Evolutionary conservation across 306 rosid species (phyloP).

Genomic region (Morella rubra): DNA sequence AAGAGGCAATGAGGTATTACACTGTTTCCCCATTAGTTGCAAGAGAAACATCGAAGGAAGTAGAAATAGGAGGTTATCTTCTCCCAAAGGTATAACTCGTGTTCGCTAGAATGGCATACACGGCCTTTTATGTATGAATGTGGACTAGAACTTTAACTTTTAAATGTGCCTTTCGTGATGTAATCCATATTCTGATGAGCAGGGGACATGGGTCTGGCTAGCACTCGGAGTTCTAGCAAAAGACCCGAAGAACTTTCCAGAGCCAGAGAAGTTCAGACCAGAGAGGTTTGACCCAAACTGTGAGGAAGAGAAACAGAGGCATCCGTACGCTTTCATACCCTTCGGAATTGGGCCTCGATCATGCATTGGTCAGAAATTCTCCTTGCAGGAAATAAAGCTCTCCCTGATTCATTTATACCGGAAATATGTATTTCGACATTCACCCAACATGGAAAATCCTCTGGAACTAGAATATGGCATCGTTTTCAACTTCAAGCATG

Average conservation of each 20-base stretch:
- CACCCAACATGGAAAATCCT: conserved; percentile 82
- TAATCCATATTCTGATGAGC: conserved; percentile 19
- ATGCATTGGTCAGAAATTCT: conserved; percentile 84
- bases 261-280: conserved; percentile 90
- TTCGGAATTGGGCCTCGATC: conserved; percentile 92
- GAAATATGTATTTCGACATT: conserved; percentile 68
- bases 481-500: conserved; percentile 83
- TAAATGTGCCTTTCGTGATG: background rate
- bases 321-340: conserved; percentile 82
- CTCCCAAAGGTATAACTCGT: conserved; percentile 71
- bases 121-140: background rate
- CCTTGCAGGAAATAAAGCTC: conserved; percentile 82
- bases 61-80: conserved; percentile 86
- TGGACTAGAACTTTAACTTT: background rate
- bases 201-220: conserved; percentile 99
- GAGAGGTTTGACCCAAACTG: conserved; percentile 81
- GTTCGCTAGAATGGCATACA: background rate
- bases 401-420: conserved; percentile 76
- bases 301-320: conserved; percentile 77
- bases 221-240: conserved; percentile 88
- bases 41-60: conserved; percentile 77
- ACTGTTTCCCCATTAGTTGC: conserved; percentile 86
- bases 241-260: conserved; percentile 79
- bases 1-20: conserved; percentile 84
- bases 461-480: conserved; percentile 79